Evolutionary conservation across 2,329 filamentous ascomycete genomes (phyloP).

Genomic region (Coleophoma crateriformis): DNA sequence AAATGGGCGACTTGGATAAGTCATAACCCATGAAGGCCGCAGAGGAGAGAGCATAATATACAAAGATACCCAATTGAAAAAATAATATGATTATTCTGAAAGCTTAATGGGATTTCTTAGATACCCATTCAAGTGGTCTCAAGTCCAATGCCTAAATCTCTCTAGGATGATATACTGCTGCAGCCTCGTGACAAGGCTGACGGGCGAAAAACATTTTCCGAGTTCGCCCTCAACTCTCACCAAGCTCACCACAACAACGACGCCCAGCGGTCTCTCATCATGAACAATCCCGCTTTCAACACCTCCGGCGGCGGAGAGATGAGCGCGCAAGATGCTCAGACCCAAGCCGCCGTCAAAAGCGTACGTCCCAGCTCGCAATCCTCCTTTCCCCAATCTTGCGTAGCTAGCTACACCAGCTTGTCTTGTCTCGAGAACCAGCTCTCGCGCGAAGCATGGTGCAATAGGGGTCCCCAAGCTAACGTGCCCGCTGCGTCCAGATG

Average conservation of each 20-base stretch:
- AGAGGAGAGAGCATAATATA: no score
- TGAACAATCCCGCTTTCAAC: not conserved
- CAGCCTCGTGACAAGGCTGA: not conserved
- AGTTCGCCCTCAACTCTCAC: not conserved
- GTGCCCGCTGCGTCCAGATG: conserved; percentile 18
- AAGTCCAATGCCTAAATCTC: no score
- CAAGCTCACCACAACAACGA: not conserved
- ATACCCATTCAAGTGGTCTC: no score
- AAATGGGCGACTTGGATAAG: no score
- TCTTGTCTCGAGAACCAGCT: not conserved
- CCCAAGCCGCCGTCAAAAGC: conserved; percentile 23
- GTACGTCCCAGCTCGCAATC: conserved; percentile 12
- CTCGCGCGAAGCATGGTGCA: not conserved
- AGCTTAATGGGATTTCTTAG: no score
- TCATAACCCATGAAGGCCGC: no score
- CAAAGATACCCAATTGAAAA: no score
- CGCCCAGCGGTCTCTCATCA: not conserved
- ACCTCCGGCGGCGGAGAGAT: conserved; percentile 5
- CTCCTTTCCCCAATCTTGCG: not conserved
- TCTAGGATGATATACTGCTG: no score
- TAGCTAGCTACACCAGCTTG: not conserved
- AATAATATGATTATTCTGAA: no score
- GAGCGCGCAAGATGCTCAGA: conserved; percentile 18
- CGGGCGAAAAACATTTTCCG: not conserved
- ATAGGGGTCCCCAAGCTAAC: not conserved